Percentiles rank a stretch among this genome's conserved stretches.
Conservation (phyloP, 2,329 filamentous ascomycete genomes). For the Aspergillus ustus region DNA sequence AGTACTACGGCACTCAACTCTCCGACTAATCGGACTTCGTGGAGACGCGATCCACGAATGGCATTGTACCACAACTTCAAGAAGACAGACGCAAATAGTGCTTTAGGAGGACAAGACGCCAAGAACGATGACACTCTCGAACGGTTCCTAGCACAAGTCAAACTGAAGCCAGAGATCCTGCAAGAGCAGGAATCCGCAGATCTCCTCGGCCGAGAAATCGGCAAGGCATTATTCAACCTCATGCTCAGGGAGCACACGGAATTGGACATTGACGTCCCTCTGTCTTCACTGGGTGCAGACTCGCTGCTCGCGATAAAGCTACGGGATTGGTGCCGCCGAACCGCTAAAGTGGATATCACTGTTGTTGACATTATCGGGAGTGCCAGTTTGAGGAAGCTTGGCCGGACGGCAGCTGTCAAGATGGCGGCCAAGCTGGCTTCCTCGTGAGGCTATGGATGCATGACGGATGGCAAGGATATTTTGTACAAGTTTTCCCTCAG, state of each 20-base stretch:
- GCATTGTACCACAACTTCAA: conserved; percentile 17
- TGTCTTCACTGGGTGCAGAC: conserved; percentile 33
- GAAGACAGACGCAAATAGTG: background rate
- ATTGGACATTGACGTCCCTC: conserved; percentile 23
- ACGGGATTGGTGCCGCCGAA: conserved; percentile 30
- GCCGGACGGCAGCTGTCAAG: background rate
- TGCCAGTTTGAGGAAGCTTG: conserved; percentile 6
- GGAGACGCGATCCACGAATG: conserved; percentile 15
- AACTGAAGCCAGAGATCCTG: background rate
- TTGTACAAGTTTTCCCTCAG: too few species aligned
- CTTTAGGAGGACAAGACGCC: background rate
- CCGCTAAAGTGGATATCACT: conserved; percentile 28
- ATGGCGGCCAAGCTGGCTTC: background rate
- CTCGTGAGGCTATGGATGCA: background rate
- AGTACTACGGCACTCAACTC: conserved; percentile 1
- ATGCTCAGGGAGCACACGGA: conserved; percentile 25
- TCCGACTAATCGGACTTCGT: background rate
- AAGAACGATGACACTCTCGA: background rate
- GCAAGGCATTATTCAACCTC: conserved; percentile 25
- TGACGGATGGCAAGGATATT: too few species aligned
- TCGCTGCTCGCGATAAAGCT: conserved; percentile 37
- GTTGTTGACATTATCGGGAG: conserved; percentile 31
- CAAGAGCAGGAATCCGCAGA: conserved; percentile 3
- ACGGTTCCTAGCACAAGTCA: conserved; percentile 1
- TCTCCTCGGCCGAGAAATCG: conserved; percentile 25